Evolutionary conservation across 208 protist genomes (phyloP), one percentile per base, ranked within the genome.

Genomic region (Leishmania major): DNA sequence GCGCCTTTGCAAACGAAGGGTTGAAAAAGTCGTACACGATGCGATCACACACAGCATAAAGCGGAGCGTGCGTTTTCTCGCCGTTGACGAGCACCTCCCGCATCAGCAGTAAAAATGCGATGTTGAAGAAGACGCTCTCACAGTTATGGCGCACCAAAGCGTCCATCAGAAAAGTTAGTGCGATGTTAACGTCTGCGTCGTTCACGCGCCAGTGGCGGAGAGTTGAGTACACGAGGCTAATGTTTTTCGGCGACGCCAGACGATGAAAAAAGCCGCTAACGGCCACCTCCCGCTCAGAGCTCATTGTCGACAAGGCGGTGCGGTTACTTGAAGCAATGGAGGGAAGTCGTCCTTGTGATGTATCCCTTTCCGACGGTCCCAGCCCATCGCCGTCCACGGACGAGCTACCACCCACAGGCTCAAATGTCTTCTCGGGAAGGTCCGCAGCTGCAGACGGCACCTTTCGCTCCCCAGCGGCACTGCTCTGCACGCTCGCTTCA

Each of bases 21-120:
- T 97, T 97, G 84, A 97, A 97, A 80, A 96, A 97, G 67, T 93
- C 75, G 74, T 92, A 95, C 49, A 95, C 87, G n/a, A 97, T 83
- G 35, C 89, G 82, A 83, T 97, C 95, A 79, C 93, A 96, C 25
- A 96, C 83, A 8, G 81, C 75, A 81, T 96, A 96, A 53, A 97
- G 86, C 3, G 88, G 89, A 51, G 49, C 75, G 81, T 96, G 92
- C 19, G 91, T 94, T 77, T 93, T 74, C 73, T 94, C 74, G n/a
- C 91, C 93, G 73, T 92, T 78, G 17, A 86, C 83, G 8, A 97
- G 81, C 35, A 96, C 89, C 75, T 96, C 93, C 22, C 93, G 88
- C 84, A 96, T 92, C 25, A 92, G 17, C 31, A 97, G 78, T 8
- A 97, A 81, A 82, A 95, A 97, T 22, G 85, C 83, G 6, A 95